A percentile compares a stretch with the other conserved stretches of the same genome.
Conservation (phyloP, 2,329 filamentous ascomycete genomes). For the Penicillium sp. region DNA sequence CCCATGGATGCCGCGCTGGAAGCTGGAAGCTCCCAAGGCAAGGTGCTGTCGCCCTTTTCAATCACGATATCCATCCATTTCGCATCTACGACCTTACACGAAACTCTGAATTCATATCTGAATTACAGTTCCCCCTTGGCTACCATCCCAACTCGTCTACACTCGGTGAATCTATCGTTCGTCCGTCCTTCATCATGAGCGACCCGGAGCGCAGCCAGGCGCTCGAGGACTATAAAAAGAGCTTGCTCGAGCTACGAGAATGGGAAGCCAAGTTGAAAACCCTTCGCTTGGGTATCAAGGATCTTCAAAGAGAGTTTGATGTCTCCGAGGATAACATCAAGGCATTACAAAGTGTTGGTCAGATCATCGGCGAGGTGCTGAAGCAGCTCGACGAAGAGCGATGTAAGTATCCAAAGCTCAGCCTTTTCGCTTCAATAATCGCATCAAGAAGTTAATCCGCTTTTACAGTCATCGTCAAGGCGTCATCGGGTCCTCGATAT, state of each 20-base stretch:
- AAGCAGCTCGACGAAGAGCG: constrained; percentile 98
- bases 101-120: not conserved
- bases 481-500: constrained; percentile 93
- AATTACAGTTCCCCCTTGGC: not conserved
- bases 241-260: constrained; percentile 90
- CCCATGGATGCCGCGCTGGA: constrained; percentile 22
- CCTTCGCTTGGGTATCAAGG: constrained; percentile 92
- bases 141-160: not conserved
- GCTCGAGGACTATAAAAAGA: constrained; percentile 73
- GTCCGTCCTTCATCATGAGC: constrained; percentile 32
- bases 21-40: constrained; percentile 33
- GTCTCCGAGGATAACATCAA: constrained; percentile 99
- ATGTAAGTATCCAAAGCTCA: constrained; percentile 61
- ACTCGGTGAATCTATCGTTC: constrained; percentile 6
- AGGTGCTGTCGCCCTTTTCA: constrained; percentile 12
- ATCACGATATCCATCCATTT: constrained; percentile 17
- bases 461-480: constrained; percentile 86
- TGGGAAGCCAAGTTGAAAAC: constrained; percentile 98
- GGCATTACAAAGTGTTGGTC: constrained; percentile 95
- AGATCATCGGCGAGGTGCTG: constrained; percentile 98
- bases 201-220: constrained; percentile 64
- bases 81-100: constrained; percentile 2
- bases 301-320: constrained; percentile 89
- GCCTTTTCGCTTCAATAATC: constrained; percentile 5
- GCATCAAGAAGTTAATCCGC: constrained; percentile 20